These are phyloP conservation scores for Dactylellina cionopaga DNA, from an alignment of 2,329 filamentous ascomycete species.

Conservation along the genomic window DNA sequence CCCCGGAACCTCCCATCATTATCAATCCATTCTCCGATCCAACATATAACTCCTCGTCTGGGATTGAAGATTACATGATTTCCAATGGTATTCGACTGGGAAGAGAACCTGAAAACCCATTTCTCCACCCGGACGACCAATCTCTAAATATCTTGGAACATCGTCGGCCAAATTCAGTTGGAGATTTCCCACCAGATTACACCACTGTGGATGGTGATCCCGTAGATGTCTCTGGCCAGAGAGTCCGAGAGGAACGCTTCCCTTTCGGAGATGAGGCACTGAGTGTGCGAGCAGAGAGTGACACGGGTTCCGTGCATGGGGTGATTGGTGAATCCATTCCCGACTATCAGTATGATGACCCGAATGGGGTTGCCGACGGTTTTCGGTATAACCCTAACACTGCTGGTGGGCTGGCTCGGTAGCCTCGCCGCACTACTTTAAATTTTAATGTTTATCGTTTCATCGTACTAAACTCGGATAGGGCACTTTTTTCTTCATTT, in stretches of 20 bases:
- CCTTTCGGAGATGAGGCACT: constrained; percentile 48
- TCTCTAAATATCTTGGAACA: constrained; percentile 21
- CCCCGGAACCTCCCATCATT: constrained; percentile 24
- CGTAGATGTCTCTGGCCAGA: constrained; percentile 18
- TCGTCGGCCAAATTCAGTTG: constrained; percentile 34
- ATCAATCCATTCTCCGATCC: constrained; percentile 50
- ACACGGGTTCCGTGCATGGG: constrained; percentile 27
- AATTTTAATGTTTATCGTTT: neutral
- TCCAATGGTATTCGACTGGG: constrained; percentile 34
- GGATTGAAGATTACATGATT: constrained; percentile 44
- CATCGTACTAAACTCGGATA: too few species aligned
- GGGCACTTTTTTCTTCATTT: neutral
- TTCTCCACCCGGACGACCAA: constrained; percentile 40
- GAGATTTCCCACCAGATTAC: constrained; percentile 47
- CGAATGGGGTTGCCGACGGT: constrained; percentile 42
- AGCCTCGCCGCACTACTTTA: too few species aligned
- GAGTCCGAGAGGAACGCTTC: constrained; percentile 41
- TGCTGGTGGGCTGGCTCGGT: constrained; percentile 18
- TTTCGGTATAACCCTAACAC: constrained; percentile 38
- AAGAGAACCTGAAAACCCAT: constrained; percentile 47
- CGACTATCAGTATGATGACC: constrained; percentile 44
- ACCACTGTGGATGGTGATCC: constrained; percentile 43
- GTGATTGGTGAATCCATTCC: constrained; percentile 25
- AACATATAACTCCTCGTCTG: constrained; percentile 49
- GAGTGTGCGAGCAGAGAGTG: constrained; percentile 34